Percentiles rank a stretch among this genome's conserved stretches.
These are phyloP conservation scores for Irpex sp. DNA, from an alignment of 1,284 basidiomycete genomes.

Conservation along the genomic window DNA sequence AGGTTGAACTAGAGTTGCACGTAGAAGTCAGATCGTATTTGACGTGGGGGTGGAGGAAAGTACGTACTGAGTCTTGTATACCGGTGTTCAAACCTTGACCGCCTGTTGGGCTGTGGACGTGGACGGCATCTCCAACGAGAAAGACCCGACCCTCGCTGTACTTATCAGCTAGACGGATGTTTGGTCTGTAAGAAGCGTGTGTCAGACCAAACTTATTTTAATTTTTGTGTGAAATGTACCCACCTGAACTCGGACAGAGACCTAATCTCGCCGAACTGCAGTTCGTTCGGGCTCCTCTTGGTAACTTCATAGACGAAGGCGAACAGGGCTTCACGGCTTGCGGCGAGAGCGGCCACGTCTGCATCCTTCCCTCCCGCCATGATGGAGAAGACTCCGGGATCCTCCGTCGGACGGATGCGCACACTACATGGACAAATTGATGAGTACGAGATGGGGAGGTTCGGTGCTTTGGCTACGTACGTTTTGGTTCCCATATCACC, in stretches of 20 bases:
- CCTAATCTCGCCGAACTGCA: not conserved
- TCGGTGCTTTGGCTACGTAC: not conserved
- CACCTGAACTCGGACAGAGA: not conserved
- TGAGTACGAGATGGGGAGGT: not conserved
- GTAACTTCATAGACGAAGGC: not conserved
- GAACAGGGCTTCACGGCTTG: not conserved
- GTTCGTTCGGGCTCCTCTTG: not conserved
- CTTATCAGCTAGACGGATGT: conserved; percentile 20
- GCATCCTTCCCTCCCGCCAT: not conserved
- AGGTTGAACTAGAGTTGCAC: conserved; percentile 16
- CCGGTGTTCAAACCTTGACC: conserved; percentile 56
- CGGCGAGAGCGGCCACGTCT: not conserved
- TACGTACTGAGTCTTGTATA: conserved; percentile 33
- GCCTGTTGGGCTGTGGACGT: conserved; percentile 16
- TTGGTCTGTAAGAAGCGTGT: conserved; percentile 9
- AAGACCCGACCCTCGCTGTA: conserved; percentile 19
- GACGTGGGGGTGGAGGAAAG: not conserved
- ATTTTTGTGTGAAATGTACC: not conserved
- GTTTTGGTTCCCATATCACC: conserved; percentile 5
- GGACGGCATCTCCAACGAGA: conserved; percentile 19
- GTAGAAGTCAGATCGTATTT: not conserved
- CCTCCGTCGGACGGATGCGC: not conserved
- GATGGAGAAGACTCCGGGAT: not conserved
- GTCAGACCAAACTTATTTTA: too few species aligned
- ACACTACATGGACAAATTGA: not conserved